Evolutionary conservation across 805 yeast species (phyloP), one percentile per base, ranked within the genome.

Genomic region (Spathaspora sp.): DNA sequence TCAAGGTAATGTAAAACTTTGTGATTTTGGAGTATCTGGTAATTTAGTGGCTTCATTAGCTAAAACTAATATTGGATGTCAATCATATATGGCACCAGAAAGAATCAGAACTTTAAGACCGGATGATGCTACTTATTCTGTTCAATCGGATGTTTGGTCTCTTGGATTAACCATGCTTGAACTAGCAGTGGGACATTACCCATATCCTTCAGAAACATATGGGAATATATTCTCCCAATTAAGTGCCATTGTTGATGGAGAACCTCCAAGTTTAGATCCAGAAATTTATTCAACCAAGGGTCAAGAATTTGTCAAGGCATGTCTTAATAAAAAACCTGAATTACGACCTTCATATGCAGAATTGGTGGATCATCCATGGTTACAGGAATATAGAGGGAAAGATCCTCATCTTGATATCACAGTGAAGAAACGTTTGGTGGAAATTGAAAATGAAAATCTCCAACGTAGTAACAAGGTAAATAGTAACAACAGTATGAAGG

Each of bases 71-170:
- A 90, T 93, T 57, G 99, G 99, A 4, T 93, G 99, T 69, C 99
- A 94, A 70, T 87, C 96, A 1, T 93, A 93, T 68, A 94, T 94
- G 98, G 98, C 98, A 1, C 99, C 99, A 1, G 99, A 93, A 66
- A 80, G 99, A 63, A 94, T 94, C 59, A 84, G 85, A 62, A 81
- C 88, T 0, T 61, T 79, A 54, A 83, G 74, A 56, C 93, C 91
- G 1, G 91, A 87, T 62, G 92, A 83, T 57, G 76, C 81, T 8
- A 82, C 94, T 0, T 93, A 93, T 68, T 84, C 97, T 1, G 97
- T 91, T 3, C 97, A 93, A 63, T 86, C 96, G 9, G 99, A 93
- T 69, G 83, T 93, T 54, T 93, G 99, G 99, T 90, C 97, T 0
- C 70, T 93, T 44, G 99, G 98, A 0, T 75, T 93, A 52, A 92